These are phyloP conservation scores for Metschnikowia picachoensis DNA, from an alignment of 805 yeast species.

Conservation along the genomic window DNA sequence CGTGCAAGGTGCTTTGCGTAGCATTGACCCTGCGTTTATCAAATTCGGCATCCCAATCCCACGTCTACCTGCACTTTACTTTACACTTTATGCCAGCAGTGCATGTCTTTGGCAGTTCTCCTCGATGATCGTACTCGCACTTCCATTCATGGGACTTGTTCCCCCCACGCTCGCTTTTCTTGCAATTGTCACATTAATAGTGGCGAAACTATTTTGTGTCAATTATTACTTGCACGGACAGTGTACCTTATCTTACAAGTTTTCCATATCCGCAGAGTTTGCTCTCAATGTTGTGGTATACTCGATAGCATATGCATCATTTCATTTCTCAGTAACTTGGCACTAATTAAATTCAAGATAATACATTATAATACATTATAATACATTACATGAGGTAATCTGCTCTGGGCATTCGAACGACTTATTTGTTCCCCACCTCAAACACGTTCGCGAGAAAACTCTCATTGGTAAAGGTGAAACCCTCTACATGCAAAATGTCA, in stretches of 20 bases:
- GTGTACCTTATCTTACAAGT: slow-evolving; percentile 10
- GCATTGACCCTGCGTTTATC: slow-evolving; percentile 16
- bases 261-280: slow-evolving; percentile 7
- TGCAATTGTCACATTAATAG: background rate
- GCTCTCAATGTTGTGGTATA: slow-evolving; percentile 7
- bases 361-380: background rate
- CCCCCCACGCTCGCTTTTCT: background rate
- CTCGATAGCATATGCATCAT: slow-evolving; percentile 7
- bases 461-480: slow-evolving; percentile 40
- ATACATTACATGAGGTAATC: too few species aligned
- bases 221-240: slow-evolving; percentile 17
- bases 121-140: slow-evolving; percentile 9
- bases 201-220: slow-evolving; percentile 11
- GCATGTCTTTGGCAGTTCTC: slow-evolving; percentile 13
- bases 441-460: slow-evolving; percentile 23
- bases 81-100: slow-evolving; percentile 8
- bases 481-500: slow-evolving; percentile 39
- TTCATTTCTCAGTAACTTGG: background rate
- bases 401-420: too few species aligned
- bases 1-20: background rate
- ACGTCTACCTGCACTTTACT: slow-evolving; percentile 7
- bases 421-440: background rate
- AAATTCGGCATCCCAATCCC: slow-evolving; percentile 14
- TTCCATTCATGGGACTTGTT: slow-evolving; percentile 4
- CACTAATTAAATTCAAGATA: background rate